Conservation (phyloP, 768 basidiomycete genomes). For the Amylocystis lapponica region DNA sequence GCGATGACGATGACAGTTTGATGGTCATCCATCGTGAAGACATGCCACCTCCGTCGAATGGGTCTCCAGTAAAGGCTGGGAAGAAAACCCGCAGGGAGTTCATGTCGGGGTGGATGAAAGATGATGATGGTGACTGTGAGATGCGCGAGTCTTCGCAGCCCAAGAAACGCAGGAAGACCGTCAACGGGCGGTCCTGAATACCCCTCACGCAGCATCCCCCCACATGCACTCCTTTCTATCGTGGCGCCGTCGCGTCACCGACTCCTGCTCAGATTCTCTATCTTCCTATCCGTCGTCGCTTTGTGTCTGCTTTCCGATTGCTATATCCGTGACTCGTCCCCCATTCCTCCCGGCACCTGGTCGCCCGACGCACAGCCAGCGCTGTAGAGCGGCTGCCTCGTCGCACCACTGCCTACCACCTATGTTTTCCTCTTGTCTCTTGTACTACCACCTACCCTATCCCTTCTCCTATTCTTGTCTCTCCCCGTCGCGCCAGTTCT, state of each 20-base stretch:
- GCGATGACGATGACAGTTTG: conserved; percentile 17
- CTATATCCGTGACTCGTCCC: too few species aligned
- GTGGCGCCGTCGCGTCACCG: not conserved
- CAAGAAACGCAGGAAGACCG: conserved; percentile 46
- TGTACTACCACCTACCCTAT: conserved; percentile 7
- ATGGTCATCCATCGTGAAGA: too few species aligned
- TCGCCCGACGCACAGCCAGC: too few species aligned
- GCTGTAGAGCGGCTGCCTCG: too few species aligned
- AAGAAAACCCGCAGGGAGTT: conserved; percentile 13
- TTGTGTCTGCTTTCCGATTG: too few species aligned
- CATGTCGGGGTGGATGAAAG: conserved; percentile 5
- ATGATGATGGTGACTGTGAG: conserved; percentile 17
- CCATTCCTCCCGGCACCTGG: too few species aligned
- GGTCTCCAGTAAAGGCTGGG: conserved; percentile 3
- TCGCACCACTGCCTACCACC: not conserved
- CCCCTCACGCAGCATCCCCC: not conserved
- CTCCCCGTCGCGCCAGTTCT: not conserved
- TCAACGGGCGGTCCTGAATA: conserved; percentile 20
- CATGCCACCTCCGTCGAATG: conserved; percentile 14
- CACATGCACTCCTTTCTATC: not conserved
- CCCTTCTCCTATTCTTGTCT: not conserved
- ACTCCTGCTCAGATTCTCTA: too few species aligned
- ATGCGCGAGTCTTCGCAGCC: conserved; percentile 33
- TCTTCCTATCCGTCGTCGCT: too few species aligned
- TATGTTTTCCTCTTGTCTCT: conserved; percentile 11